Evolutionary conservation across 1,139 yeast genomes (phyloP).

Genomic region (Debaryomycetaceae sp.): DNA sequence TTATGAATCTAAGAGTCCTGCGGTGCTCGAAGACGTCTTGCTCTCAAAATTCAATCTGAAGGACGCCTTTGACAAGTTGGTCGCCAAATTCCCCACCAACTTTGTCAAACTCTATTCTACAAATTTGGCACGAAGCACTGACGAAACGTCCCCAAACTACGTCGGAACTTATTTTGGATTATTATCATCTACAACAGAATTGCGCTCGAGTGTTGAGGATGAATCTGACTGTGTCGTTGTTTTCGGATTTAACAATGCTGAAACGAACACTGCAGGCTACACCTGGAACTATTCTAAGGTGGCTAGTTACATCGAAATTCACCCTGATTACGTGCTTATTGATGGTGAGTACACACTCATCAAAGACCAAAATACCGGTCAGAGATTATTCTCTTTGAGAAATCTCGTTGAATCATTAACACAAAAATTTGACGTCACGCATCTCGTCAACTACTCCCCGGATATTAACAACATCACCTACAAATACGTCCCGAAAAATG

Average conservation of each 20-base stretch:
- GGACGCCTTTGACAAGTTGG: conserved; percentile 40
- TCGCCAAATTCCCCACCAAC: conserved; percentile 30
- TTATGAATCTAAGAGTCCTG: conserved; percentile 53
- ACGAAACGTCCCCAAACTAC: conserved; percentile 57
- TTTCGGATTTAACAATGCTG: conserved; percentile 52
- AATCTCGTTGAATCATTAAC: conserved; percentile 17
- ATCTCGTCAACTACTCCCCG: conserved; percentile 7
- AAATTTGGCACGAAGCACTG: conserved; percentile 52
- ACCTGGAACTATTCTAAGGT: conserved; percentile 19
- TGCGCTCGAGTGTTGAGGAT: conserved; percentile 27
- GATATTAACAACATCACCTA: conserved; percentile 11
- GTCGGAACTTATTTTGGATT: conserved; percentile 65
- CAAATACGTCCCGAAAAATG: conserved; percentile 6
- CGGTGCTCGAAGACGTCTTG: conserved; percentile 64
- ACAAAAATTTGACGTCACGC: conserved; percentile 10
- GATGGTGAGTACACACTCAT: conserved; percentile 21
- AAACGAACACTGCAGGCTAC: conserved; percentile 51
- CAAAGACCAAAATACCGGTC: conserved; percentile 16
- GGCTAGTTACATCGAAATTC: conserved; percentile 24
- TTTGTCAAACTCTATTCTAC: conserved; percentile 30
- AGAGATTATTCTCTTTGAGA: conserved; percentile 18
- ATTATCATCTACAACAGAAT: conserved; percentile 14
- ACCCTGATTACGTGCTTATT: conserved; percentile 33
- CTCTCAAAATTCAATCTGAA: conserved; percentile 53
- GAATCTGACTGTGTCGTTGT: conserved; percentile 48